Evolutionary conservation across 1,139 yeast species (phyloP).

Genomic region (Geotrichum fermentans): DNA sequence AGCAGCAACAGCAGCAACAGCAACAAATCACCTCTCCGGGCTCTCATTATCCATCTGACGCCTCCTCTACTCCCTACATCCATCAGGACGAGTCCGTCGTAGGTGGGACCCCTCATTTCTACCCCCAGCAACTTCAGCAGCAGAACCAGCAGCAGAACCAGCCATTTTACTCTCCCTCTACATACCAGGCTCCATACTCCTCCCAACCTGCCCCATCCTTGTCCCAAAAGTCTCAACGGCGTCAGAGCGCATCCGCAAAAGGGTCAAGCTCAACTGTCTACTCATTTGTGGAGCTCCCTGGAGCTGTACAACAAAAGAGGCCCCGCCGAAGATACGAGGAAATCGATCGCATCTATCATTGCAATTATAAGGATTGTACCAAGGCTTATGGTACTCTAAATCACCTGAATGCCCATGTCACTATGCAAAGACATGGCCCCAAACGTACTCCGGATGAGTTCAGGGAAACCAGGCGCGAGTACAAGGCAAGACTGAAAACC

Average conservation of each 20-base stretch:
- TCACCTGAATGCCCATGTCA: constrained; percentile 72
- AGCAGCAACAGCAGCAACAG: not conserved
- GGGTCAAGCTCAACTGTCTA: too few species aligned
- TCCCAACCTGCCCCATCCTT: not conserved
- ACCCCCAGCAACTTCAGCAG: constrained; percentile 1
- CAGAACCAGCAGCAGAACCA: not conserved
- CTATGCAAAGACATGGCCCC: constrained; percentile 66
- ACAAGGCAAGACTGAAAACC: constrained; percentile 32
- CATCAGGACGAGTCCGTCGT: too few species aligned
- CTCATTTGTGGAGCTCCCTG: constrained; percentile 33
- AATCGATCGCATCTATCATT: constrained; percentile 60
- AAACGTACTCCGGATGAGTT: constrained; percentile 68
- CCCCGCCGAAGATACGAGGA: constrained; percentile 67
- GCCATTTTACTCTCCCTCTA: not conserved
- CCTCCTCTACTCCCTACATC: too few species aligned
- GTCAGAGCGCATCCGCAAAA: not conserved
- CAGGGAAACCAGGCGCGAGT: constrained; percentile 42
- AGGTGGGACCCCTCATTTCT: too few species aligned
- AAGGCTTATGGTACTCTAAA: constrained; percentile 74
- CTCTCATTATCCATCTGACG: too few species aligned
- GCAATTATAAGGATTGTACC: constrained; percentile 56
- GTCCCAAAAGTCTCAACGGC: not conserved
- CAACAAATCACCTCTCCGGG: too few species aligned
- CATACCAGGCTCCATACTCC: not conserved
- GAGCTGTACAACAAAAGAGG: constrained; percentile 41